Percentiles rank a stretch among this genome's conserved stretches.
These are phyloP conservation scores for Saxophila tyrrhenica DNA, from an alignment of 495 filamentous ascomycete genomes.

Conservation along the genomic window DNA sequence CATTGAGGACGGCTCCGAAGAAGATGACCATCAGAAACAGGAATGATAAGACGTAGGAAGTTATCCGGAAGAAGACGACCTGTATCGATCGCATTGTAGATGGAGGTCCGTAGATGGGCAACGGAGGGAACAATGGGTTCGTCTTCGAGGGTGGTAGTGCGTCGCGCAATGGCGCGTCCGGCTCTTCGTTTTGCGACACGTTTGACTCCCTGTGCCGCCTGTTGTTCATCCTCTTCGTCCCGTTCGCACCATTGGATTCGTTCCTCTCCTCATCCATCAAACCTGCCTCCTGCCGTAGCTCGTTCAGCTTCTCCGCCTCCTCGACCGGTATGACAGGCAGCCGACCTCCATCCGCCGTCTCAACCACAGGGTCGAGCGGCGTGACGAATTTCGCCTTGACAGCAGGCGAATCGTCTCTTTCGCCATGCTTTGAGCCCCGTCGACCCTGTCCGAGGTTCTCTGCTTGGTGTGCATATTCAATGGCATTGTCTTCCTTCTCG, in stretches of 20 bases:
- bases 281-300: conserved; percentile 38
- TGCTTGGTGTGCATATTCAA: conserved; percentile 43
- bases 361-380: conserved; percentile 56
- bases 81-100: conserved; percentile 52
- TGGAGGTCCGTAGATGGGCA: conserved; percentile 74
- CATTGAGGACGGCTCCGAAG: conserved; percentile 55
- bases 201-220: background rate
- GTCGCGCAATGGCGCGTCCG: conserved; percentile 28
- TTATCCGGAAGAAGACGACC: conserved; percentile 45
- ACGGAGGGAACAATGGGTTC: conserved; percentile 77
- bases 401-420: conserved; percentile 37
- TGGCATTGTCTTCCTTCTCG: conserved; percentile 24
- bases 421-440: conserved; percentile 23
- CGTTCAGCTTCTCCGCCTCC: conserved; percentile 58
- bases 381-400: conserved; percentile 58
- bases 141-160: conserved; percentile 42
- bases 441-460: conserved; percentile 39
- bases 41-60: conserved; percentile 65
- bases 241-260: conserved; percentile 6
- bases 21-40: conserved; percentile 67
- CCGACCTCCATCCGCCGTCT: conserved; percentile 51
- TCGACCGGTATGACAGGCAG: conserved; percentile 52
- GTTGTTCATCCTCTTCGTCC: too few relatives aligned
- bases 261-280: conserved; percentile 2
- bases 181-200: conserved; percentile 14